Evolutionary conservation across 495 filamentous ascomycete genomes (phyloP).

Genomic region (Lentithecium fluviatile): DNA sequence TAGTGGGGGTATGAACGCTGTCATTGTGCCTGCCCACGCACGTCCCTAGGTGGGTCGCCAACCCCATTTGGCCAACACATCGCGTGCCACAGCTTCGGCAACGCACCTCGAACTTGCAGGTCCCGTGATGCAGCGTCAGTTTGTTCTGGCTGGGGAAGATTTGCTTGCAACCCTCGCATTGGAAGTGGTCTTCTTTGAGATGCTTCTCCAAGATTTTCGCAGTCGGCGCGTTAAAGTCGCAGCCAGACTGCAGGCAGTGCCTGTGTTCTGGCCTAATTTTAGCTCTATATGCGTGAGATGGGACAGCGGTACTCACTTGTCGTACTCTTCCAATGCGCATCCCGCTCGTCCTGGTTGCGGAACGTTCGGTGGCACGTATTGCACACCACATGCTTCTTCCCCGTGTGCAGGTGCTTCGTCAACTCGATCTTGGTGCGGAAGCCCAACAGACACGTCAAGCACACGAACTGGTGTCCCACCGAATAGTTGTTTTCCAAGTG

Average conservation of each 20-base stretch:
- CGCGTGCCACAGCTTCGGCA: not conserved
- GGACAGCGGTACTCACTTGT: constrained; percentile 2
- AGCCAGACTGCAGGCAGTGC: constrained; percentile 27
- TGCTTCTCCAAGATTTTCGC: constrained; percentile 2
- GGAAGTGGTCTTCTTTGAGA: constrained; percentile 15
- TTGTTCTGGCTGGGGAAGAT: constrained; percentile 22
- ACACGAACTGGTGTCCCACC: constrained; percentile 14
- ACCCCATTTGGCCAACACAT: not conserved
- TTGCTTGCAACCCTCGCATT: constrained; percentile 6
- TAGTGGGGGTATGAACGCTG: not conserved
- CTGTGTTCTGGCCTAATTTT: constrained; percentile 1
- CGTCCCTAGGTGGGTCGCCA: not conserved
- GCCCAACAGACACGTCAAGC: constrained; percentile 9
- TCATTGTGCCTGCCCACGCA: not conserved
- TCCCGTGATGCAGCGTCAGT: not conserved
- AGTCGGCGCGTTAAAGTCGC: constrained; percentile 17
- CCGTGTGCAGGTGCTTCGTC: constrained; percentile 1
- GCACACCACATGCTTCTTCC: constrained; percentile 19
- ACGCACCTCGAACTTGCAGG: not conserved
- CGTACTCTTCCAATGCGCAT: constrained; percentile 26
- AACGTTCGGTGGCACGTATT: constrained; percentile 20
- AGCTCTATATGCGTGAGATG: not conserved
- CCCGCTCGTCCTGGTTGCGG: constrained; percentile 20
- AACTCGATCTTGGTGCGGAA: constrained; percentile 9
- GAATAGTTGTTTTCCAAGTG: constrained; percentile 22